Evolutionary conservation across 371 early-diverging fungal species (phyloP).

Genomic region (Mucor plumbeus): DNA sequence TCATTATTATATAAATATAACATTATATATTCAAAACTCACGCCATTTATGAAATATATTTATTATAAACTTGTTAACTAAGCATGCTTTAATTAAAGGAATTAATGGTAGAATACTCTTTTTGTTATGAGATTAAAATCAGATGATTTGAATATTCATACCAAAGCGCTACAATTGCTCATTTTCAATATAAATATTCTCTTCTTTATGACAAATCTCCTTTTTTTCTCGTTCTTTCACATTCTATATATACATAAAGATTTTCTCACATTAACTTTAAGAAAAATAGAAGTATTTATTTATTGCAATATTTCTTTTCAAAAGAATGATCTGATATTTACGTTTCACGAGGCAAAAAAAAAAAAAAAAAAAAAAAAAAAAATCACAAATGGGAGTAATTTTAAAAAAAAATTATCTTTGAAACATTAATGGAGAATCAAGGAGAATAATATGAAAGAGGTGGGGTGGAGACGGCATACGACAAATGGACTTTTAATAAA

Average conservation of each 20-base stretch:
- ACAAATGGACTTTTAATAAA: too few relatives aligned
- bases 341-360: slow-evolving; percentile 12
- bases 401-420: neutral
- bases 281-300: neutral
- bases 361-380: too few relatives aligned
- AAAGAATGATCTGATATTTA: slow-evolving; percentile 17
- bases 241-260: neutral
- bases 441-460: neutral
- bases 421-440: neutral
- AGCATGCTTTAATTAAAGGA: neutral
- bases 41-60: slow-evolving; percentile 12
- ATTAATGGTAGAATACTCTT: neutral
- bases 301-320: neutral
- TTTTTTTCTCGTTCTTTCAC: slow-evolving; percentile 8
- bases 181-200: neutral
- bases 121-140: neutral
- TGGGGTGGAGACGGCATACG: neutral
- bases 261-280: neutral
- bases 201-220: neutral
- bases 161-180: neutral
- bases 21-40: slow-evolving; percentile 14
- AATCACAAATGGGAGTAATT: neutral
- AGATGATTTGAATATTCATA: neutral
- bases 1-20: neutral
- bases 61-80: neutral